phyloP scores from a whole-genome alignment of 495 filamentous ascomycete genomes.

The Astrothelium macrocarpum region DNA sequence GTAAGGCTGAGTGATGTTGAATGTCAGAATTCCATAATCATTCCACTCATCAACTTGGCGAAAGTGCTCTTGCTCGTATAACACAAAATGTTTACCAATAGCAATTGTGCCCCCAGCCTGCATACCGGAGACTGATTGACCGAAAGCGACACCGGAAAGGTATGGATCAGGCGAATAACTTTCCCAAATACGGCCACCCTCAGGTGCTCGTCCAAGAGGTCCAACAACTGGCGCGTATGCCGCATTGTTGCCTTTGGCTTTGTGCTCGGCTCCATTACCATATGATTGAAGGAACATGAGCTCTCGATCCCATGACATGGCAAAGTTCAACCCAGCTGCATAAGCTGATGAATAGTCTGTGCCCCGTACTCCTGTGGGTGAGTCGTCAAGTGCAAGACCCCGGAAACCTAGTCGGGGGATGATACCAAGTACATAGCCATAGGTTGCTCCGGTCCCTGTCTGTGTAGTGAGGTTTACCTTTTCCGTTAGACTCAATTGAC shows the following conservation, averaged over 20 bases:
- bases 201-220: constrained; percentile 46
- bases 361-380: constrained; percentile 36
- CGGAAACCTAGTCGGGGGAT: constrained; percentile 39
- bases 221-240: constrained; percentile 46
- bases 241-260: constrained; percentile 45
- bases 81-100: constrained; percentile 73
- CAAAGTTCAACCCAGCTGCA: constrained; percentile 19
- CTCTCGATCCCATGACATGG: constrained; percentile 25
- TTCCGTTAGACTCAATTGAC: constrained; percentile 69
- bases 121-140: constrained; percentile 67
- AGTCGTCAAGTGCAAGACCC: constrained; percentile 41
- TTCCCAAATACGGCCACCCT: constrained; percentile 83
- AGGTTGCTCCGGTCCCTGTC: constrained; percentile 7
- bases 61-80: constrained; percentile 56
- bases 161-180: constrained; percentile 62
- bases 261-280: constrained; percentile 40
- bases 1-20: constrained; percentile 4
- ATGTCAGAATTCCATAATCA: background rate
- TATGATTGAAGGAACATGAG: constrained; percentile 7
- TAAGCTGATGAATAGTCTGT: constrained; percentile 21
- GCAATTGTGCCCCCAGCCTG: constrained; percentile 76
- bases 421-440: constrained; percentile 7
- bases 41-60: background rate
- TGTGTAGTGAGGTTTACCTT: constrained; percentile 80
- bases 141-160: constrained; percentile 63